Evolutionary conservation across 768 basidiomycete species (phyloP).

Genomic region (Baorangia bicolor): DNA sequence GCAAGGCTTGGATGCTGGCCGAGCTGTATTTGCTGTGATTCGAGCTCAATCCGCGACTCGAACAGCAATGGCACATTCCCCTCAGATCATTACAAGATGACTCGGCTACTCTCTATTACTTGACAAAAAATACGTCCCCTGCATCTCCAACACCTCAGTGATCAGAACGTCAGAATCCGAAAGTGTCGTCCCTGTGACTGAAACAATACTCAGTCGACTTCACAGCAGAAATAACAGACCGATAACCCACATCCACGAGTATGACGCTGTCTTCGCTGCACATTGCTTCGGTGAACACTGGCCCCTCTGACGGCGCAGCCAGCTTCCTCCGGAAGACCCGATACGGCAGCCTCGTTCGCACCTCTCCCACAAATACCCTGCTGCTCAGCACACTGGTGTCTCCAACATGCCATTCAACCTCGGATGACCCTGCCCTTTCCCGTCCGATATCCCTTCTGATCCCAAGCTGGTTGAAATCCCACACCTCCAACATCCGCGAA

Average conservation of each 20-base stretch:
- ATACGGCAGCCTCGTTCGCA: conserved; percentile 49
- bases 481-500: conserved; percentile 36
- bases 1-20: conserved; percentile 8
- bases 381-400: conserved; percentile 27
- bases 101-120: too few species aligned
- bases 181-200: conserved; percentile 25
- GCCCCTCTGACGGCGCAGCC: conserved; percentile 6
- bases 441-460: conserved; percentile 28
- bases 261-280: conserved; percentile 58
- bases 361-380: conserved; percentile 40
- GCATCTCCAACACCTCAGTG: neutral
- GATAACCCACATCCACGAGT: conserved; percentile 44
- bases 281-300: conserved; percentile 37
- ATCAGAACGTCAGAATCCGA: conserved; percentile 34
- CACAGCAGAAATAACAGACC: neutral
- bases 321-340: conserved; percentile 33
- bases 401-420: conserved; percentile 24
- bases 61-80: conserved; percentile 19
- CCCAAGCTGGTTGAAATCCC: conserved; percentile 52
- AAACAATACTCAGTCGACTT: neutral
- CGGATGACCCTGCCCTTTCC: conserved; percentile 2
- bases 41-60: conserved; percentile 30
- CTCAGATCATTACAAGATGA: conserved; percentile 2
- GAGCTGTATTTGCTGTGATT: conserved; percentile 32
- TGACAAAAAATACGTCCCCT: too few species aligned